Base-by-base conservation (phyloP, 768 basidiomycete species). In the Amyloporia xantha region DNA sequence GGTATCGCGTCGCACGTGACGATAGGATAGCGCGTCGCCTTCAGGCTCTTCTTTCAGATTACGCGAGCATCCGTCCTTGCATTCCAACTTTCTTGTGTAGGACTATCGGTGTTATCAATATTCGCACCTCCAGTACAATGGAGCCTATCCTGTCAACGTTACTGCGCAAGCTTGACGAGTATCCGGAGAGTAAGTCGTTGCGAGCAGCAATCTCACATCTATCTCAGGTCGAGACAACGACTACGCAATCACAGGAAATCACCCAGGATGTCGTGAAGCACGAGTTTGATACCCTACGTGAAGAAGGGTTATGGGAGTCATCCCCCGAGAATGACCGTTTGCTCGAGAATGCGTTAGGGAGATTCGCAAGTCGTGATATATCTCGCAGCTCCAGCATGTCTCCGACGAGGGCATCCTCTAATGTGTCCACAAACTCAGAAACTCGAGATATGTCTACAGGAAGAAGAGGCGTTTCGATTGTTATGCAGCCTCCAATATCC, bases 401-500 rank as follows among this genome's bases (percentile, higher is more conserved):
- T n/a, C n/a, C n/a, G n/a, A n/a, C n/a, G n/a, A n/a, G n/a, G n/a
- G n/a, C n/a, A n/a, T n/a, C n/a, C n/a, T n/a, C n/a, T n/a, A n/a
- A n/a, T n/a, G n/a, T n/a, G n/a, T n/a, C n/a, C n/a, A n/a, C n/a
- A n/a, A n/a, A n/a, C n/a, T n/a, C n/a, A n/a, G n/a, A 26, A 21
- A 39, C 19, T 17, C 47, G 20, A n/a, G 44, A 39, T 17, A 39
- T 7, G 9, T 33, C 15, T 7, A 15, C 15, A 33, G 15, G 30
- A 33, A 33, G 15, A 33, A 7, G 9, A 15, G 30, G 15, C 15
- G 30, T 39, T 6, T 46, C 52, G 2, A 51, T 54, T 10, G 47
- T 58, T 0, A 47, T 50, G 23, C 51, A 48, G 1, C 58, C 58
- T n/a, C 38, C 47, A 11, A 13, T 49, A 13, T 49, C 50, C 3